Base-by-base conservation (phyloP, 2,329 filamentous ascomycete genomes). In the Cladorrhinum sp. region DNA sequence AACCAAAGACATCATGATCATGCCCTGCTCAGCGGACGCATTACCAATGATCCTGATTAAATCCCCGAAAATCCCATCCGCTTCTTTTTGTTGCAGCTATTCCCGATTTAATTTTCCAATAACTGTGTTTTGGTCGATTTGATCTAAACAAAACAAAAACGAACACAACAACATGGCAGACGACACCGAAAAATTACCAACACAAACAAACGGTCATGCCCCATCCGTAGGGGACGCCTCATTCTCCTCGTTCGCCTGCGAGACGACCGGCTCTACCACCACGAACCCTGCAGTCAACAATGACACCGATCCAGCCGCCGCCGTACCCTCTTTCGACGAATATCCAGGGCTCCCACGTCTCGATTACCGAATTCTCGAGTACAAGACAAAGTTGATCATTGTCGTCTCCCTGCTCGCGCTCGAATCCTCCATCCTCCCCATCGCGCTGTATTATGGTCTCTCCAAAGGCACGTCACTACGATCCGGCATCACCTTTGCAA, bases 401-500 rank as follows among this genome's bases (percentile, higher is more conserved):
- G 77, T 82, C 58, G 73, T 75, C 29, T 74, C 74, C 41, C 76
- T 83, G 58, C 69, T 82, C 23, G 73, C 82, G 58, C 76, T 82
- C 63, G 77, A 79, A 63, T 76, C 76, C 0, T 74, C 74, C 59
- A 68, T 83, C 27, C 75, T 84, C 20, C 81, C 81, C 20, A 80
- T 84, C 60, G 71, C 79, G 1, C 70, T 84, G 3, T 84, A 81
- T 73, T 84, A 83, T 64, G 77, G 77, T 20, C 72, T 84, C 59
- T 75, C 73, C 64, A 81, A 68, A 58, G 65, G 59, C 25, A 76
- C 75, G 1, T 64, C 65, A 0, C 61, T 78, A 2, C 67, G 74
- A 32, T 69, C 71, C 50, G 75, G 71, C 58, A 75, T 77, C 61
- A 70, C 80, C 57, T 83, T 83, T 63, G 79, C 80, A 64, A 75